A percentile compares a stretch with the other conserved stretches of the same genome.
These are phyloP conservation scores for Pseudozyma pruni DNA, from an alignment of 1,284 basidiomycete genomes.

Conservation along the genomic window DNA sequence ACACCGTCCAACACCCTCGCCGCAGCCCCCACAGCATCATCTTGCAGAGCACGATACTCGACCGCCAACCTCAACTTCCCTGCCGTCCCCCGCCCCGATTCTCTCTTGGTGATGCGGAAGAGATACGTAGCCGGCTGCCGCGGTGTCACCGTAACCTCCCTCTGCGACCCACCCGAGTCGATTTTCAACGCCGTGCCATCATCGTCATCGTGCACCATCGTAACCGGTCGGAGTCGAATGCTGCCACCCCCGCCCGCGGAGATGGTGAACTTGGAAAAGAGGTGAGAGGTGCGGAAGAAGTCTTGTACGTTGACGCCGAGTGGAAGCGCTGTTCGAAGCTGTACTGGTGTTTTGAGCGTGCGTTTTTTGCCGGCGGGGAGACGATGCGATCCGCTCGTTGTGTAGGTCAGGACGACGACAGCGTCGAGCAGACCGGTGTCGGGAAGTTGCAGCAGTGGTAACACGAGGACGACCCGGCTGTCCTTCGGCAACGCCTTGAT, in stretches of 20 bases:
- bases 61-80: constrained; percentile 41
- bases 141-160: constrained; percentile 46
- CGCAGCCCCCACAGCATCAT: constrained; percentile 40
- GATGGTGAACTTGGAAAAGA: constrained; percentile 62
- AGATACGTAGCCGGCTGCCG: constrained; percentile 56
- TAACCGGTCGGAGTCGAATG: constrained; percentile 35
- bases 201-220: constrained; percentile 25
- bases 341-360: constrained; percentile 13
- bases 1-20: constrained; percentile 7
- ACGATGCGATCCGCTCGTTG: not conserved
- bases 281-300: constrained; percentile 54
- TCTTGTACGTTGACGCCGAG: constrained; percentile 67
- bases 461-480: constrained; percentile 3
- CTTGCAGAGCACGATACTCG: constrained; percentile 46
- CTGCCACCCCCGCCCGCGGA: constrained; percentile 39
- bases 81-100: too few species aligned
- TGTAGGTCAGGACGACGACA: constrained; percentile 33
- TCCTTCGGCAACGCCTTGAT: constrained; percentile 7
- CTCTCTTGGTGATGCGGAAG: constrained; percentile 42
- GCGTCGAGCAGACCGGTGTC: constrained; percentile 32
- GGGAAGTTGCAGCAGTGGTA: constrained; percentile 36
- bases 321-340: constrained; percentile 49
- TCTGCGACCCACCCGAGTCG: not conserved
- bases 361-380: constrained; percentile 21
- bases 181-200: constrained; percentile 12